Evolutionary conservation across 2,329 filamentous ascomycete genomes (phyloP).

Genomic region (Fusarium papillatum): DNA sequence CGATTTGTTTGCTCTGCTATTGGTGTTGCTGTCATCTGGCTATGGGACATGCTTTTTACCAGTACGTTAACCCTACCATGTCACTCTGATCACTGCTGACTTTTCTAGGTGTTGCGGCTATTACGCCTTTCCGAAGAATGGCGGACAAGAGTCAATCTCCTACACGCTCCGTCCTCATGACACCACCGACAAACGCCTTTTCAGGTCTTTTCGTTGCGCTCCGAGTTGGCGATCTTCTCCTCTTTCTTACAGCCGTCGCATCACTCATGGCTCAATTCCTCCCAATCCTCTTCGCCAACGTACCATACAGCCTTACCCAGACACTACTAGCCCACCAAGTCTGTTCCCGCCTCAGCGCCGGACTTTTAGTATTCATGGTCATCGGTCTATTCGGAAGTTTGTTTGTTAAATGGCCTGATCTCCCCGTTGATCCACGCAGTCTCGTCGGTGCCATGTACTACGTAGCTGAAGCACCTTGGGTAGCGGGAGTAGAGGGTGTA

Average conservation of each 20-base stretch:
- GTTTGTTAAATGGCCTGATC: conserved; percentile 55
- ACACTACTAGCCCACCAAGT: conserved; percentile 52
- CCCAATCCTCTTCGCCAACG: conserved; percentile 61
- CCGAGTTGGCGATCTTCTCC: conserved; percentile 51
- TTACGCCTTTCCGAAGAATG: conserved; percentile 59
- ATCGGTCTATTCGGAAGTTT: conserved; percentile 53
- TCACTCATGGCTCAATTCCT: conserved; percentile 62
- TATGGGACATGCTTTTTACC: conserved; percentile 56
- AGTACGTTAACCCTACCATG: conserved; percentile 43
- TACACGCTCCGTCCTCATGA: conserved; percentile 54
- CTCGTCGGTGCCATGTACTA: conserved; percentile 60
- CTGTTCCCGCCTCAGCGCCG: conserved; percentile 56
- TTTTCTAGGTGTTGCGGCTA: conserved; percentile 52
- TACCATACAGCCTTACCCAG: conserved; percentile 59
- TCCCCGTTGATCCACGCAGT: conserved; percentile 60
- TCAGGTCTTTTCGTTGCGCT: conserved; percentile 51
- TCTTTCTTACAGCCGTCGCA: conserved; percentile 55
- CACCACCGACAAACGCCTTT: conserved; percentile 58
- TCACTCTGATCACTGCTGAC: background rate
- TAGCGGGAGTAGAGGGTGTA: conserved; percentile 29
- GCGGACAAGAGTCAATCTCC: conserved; percentile 47
- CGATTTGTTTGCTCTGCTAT: conserved; percentile 57
- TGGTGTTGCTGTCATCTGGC: conserved; percentile 56
- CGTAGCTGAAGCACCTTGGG: conserved; percentile 41
- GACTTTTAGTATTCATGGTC: conserved; percentile 57